Percentiles rank a stretch among this genome's conserved stretches.
These are phyloP conservation scores for Diaporthe ampelina DNA, from an alignment of 2,329 filamentous ascomycete species.

Conservation along the genomic window DNA sequence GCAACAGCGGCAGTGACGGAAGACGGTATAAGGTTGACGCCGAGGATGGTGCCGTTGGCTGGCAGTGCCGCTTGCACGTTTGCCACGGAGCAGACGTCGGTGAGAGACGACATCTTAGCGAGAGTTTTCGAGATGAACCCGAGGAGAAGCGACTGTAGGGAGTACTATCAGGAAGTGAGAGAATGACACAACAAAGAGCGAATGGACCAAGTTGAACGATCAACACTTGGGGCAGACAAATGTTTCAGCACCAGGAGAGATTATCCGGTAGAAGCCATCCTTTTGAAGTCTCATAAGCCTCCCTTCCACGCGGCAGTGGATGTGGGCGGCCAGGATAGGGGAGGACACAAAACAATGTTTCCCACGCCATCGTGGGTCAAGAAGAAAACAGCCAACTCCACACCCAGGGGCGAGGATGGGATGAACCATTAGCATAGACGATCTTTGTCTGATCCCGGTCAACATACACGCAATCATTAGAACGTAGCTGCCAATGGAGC, in stretches of 20 bases:
- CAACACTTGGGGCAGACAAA: background rate
- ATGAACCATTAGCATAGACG: background rate
- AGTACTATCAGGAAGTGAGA: background rate
- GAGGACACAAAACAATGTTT: slow-evolving; percentile 5
- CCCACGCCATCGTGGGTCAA: slow-evolving; percentile 5
- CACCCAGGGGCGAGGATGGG: slow-evolving; percentile 1
- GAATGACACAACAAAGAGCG: background rate
- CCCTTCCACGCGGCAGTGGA: slow-evolving; percentile 16
- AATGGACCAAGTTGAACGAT: background rate
- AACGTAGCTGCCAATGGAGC: background rate
- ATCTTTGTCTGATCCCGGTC: background rate
- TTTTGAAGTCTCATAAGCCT: slow-evolving; percentile 12
- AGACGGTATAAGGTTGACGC: slow-evolving; percentile 57
- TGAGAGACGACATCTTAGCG: slow-evolving; percentile 48
- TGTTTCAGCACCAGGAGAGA: background rate
- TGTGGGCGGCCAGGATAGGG: slow-evolving; percentile 12
- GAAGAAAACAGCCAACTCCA: background rate
- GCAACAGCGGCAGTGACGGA: slow-evolving; percentile 57
- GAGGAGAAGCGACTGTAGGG: background rate
- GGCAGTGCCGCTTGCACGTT: slow-evolving; percentile 59
- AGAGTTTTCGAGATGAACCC: background rate
- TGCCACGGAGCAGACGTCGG: slow-evolving; percentile 57
- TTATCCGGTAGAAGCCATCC: background rate
- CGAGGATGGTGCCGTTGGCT: slow-evolving; percentile 56
- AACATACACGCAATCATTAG: slow-evolving; percentile 7